Evolutionary conservation across 352 stramenopile species (phyloP).

Genomic region (Phytophthora cryptogea): DNA sequence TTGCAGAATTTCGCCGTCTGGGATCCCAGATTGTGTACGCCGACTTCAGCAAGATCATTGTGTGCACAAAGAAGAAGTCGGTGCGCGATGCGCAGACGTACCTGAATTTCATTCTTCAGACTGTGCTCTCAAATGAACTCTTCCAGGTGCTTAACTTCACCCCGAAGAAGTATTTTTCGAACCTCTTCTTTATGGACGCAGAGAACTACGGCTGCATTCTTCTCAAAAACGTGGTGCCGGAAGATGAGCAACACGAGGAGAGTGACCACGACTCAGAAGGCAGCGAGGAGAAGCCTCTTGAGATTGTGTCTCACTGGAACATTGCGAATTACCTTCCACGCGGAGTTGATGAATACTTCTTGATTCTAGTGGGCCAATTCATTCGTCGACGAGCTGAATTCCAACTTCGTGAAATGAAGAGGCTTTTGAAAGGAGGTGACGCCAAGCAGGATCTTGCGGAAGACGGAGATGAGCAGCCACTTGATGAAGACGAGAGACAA

Average conservation of each 20-base stretch:
- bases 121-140: constrained; percentile 82
- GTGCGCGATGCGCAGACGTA: constrained; percentile 93
- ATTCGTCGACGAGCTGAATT: constrained; percentile 79
- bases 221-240: constrained; percentile 44
- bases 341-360: constrained; percentile 87
- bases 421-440: constrained; percentile 21
- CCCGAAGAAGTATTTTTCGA: constrained; percentile 85
- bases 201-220: constrained; percentile 96
- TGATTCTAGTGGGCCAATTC: constrained; percentile 90
- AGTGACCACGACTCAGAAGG: constrained; percentile 29
- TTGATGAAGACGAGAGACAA: constrained; percentile 59
- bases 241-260: constrained; percentile 34
- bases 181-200: constrained; percentile 95
- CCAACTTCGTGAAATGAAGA: constrained; percentile 34
- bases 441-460: constrained; percentile 23
- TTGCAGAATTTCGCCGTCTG: constrained; percentile 94
- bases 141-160: constrained; percentile 85
- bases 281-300: constrained; percentile 39
- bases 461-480: constrained; percentile 32
- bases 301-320: constrained; percentile 90
- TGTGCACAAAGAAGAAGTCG: constrained; percentile 70
- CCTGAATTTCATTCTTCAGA: constrained; percentile 95
- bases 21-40: constrained; percentile 95
- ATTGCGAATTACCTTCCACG: constrained; percentile 86
- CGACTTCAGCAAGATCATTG: constrained; percentile 75